phyloP scores from a whole-genome alignment of 768 basidiomycete genomes.

The Russula earlei region DNA sequence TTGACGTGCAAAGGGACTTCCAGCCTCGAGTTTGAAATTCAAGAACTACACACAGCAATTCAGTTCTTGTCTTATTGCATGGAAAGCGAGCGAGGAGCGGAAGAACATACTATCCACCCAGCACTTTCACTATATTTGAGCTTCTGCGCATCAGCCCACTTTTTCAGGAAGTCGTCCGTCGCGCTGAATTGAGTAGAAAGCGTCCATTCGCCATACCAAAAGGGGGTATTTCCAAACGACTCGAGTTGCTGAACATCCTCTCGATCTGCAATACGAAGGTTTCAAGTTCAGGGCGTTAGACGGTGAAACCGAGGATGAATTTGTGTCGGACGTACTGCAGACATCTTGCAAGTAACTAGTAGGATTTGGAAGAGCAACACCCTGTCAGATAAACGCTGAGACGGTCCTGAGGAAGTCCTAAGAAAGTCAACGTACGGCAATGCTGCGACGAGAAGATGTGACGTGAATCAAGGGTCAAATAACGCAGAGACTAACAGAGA shows the following conservation, averaged over 20 bases:
- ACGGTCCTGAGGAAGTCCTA: slow-evolving; percentile 38
- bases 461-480: too few relatives aligned
- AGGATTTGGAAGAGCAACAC: slow-evolving; percentile 56
- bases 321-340: slow-evolving; percentile 47
- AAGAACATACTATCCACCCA: slow-evolving; percentile 54
- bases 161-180: slow-evolving; percentile 46
- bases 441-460: too few relatives aligned
- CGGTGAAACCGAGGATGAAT: background rate
- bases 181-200: slow-evolving; percentile 57
- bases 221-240: slow-evolving; percentile 35
- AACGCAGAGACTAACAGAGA: background rate
- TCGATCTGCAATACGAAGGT: slow-evolving; percentile 37
- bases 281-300: too few relatives aligned
- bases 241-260: slow-evolving; percentile 42
- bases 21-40: slow-evolving; percentile 68
- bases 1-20: slow-evolving; percentile 41
- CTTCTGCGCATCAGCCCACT: slow-evolving; percentile 77
- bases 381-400: slow-evolving; percentile 32
- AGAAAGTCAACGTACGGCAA: too few relatives aligned
- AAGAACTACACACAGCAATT: slow-evolving; percentile 41
- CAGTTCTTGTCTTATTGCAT: background rate
- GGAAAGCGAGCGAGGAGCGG: background rate
- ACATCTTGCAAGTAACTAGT: slow-evolving; percentile 55
- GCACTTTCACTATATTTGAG: slow-evolving; percentile 45
- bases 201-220: slow-evolving; percentile 53